Conservation (phyloP, 23 red algal genomes). For the Pyropia yezoensis region DNA sequence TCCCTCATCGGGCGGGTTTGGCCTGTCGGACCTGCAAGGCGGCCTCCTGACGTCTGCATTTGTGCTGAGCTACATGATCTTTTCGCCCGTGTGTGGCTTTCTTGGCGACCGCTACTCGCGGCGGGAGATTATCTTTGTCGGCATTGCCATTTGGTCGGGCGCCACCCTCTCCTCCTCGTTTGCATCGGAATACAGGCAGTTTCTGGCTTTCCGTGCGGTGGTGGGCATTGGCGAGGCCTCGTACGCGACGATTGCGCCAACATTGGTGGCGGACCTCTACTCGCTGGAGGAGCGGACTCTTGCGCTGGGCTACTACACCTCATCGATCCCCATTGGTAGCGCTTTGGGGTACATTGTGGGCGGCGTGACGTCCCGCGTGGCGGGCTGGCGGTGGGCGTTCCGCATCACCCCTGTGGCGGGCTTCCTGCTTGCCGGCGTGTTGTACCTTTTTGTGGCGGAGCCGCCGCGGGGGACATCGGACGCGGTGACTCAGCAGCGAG, state of each 20-base stretch:
- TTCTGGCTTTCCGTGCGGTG: slow-evolving; percentile 61
- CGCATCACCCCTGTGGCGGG: slow-evolving; percentile 52
- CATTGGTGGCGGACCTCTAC: slow-evolving; percentile 76
- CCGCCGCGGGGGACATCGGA: slow-evolving; percentile 52
- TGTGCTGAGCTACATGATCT: slow-evolving; percentile 67
- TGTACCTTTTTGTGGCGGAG: slow-evolving; percentile 37
- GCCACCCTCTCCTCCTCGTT: slow-evolving; percentile 40
- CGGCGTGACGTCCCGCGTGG: slow-evolving; percentile 44
- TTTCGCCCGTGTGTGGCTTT: slow-evolving; percentile 73
- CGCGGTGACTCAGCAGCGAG: slow-evolving; percentile 9
- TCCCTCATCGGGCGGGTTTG: slow-evolving; percentile 40
- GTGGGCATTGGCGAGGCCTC: slow-evolving; percentile 76
- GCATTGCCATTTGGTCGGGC: slow-evolving; percentile 38
- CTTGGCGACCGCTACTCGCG: slow-evolving; percentile 65
- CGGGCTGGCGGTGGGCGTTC: slow-evolving; percentile 73
- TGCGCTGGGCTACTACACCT: slow-evolving; percentile 44
- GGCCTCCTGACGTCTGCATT: slow-evolving; percentile 71
- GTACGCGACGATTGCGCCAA: slow-evolving; percentile 58
- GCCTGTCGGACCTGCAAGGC: slow-evolving; percentile 39
- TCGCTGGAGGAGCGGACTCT: slow-evolving; percentile 45
- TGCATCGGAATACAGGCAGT: slow-evolving; percentile 39
- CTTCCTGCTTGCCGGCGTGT: slow-evolving; percentile 28
- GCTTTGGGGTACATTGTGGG: slow-evolving; percentile 69
- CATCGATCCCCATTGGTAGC: slow-evolving; percentile 48
- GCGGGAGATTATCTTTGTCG: slow-evolving; percentile 35